These are phyloP conservation scores for Daldinia childiae DNA, from an alignment of 495 filamentous ascomycete genomes.

Conservation along the genomic window DNA sequence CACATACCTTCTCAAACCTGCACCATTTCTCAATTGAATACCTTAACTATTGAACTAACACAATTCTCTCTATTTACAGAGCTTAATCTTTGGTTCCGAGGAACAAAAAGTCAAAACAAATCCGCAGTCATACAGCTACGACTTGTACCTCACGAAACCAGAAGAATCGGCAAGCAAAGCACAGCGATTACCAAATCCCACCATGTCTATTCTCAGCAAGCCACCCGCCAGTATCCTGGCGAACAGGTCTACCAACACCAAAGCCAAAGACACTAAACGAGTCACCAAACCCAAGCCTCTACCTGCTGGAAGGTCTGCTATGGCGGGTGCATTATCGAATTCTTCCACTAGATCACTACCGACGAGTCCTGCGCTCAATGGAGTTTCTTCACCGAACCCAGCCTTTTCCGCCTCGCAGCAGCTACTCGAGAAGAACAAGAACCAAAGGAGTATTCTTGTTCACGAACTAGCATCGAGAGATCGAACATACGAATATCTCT, in stretches of 20 bases:
- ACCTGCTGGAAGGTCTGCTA: slow-evolving; percentile 56
- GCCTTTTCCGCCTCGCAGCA: slow-evolving; percentile 60
- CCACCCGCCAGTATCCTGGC: slow-evolving; percentile 21
- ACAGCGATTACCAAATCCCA: slow-evolving; percentile 52
- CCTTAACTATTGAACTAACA: slow-evolving; percentile 8
- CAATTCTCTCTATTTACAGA: slow-evolving; percentile 39
- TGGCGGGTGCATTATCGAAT: slow-evolving; percentile 44
- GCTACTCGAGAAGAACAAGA: slow-evolving; percentile 61
- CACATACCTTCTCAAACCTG: not conserved
- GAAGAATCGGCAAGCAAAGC: slow-evolving; percentile 42
- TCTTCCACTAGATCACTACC: slow-evolving; percentile 65
- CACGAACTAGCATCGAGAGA: slow-evolving; percentile 76
- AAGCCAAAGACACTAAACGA: slow-evolving; percentile 38
- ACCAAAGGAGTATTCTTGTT: slow-evolving; percentile 70
- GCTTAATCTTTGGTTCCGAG: slow-evolving; percentile 51
- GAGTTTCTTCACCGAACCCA: slow-evolving; percentile 61
- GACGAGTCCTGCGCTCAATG: slow-evolving; percentile 68
- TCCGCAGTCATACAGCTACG: slow-evolving; percentile 52
- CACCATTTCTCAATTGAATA: slow-evolving; percentile 19
- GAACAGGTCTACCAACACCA: slow-evolving; percentile 18
- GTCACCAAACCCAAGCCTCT: slow-evolving; percentile 44
- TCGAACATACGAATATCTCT: slow-evolving; percentile 65
- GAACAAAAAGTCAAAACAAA: slow-evolving; percentile 50
- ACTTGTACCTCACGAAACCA: slow-evolving; percentile 54
- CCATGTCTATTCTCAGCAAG: slow-evolving; percentile 55